A percentile compares a stretch with the other conserved stretches of the same genome.
phyloP scores from a whole-genome alignment of 1,284 basidiomycete species.

The Xerocomus amazonicus region DNA sequence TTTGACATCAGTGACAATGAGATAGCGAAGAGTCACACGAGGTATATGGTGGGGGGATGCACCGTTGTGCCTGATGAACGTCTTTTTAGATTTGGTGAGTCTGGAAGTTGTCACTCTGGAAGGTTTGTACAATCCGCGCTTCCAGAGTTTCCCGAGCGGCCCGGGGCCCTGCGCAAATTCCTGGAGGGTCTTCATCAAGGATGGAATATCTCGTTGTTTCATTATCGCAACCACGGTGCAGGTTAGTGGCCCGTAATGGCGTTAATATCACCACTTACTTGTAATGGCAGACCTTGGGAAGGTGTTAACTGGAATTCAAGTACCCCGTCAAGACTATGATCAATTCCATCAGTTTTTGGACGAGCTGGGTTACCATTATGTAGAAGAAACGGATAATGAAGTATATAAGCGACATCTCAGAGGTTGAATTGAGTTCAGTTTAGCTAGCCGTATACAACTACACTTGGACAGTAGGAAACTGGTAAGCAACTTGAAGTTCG shows the following conservation, averaged over 20 bases:
- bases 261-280: slow-evolving; percentile 10
- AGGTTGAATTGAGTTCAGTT: slow-evolving; percentile 16
- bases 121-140: not conserved
- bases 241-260: slow-evolving; percentile 47
- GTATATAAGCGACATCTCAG: slow-evolving; percentile 78
- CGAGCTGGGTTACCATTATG: slow-evolving; percentile 81
- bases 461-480: slow-evolving; percentile 13
- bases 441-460: not conserved
- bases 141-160: slow-evolving; percentile 94
- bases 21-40: slow-evolving; percentile 90
- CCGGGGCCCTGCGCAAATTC: slow-evolving; percentile 89
- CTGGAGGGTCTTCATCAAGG: slow-evolving; percentile 75
- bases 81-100: slow-evolving; percentile 88
- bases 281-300: slow-evolving; percentile 76
- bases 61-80: slow-evolving; percentile 80
- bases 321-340: slow-evolving; percentile 62
- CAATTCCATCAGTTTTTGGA: slow-evolving; percentile 75
- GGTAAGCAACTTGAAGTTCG: not conserved
- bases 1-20: slow-evolving; percentile 94
- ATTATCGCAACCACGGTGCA: slow-evolving; percentile 96
- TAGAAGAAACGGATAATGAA: slow-evolving; percentile 91
- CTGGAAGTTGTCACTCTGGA: not conserved
- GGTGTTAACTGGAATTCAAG: slow-evolving; percentile 92
- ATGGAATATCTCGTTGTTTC: slow-evolving; percentile 97
- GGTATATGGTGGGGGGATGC: slow-evolving; percentile 92